Evolutionary conservation across 2,329 filamentous ascomycete genomes (phyloP).

Genomic region (Cladosporium sp.): DNA sequence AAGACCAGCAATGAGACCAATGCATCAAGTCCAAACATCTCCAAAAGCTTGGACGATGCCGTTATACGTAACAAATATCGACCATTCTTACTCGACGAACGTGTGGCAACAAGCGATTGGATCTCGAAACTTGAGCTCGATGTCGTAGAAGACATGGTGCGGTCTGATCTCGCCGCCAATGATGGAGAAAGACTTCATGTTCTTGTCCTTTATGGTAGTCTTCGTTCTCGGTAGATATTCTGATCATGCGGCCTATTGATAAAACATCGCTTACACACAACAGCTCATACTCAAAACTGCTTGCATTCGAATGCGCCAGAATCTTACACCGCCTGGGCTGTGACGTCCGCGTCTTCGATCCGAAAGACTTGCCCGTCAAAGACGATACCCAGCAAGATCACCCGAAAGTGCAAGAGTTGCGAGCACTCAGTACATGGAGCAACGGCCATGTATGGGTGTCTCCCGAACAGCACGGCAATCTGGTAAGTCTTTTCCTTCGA

Average conservation of each 20-base stretch:
- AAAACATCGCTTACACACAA: not conserved
- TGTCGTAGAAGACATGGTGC: constrained; percentile 49
- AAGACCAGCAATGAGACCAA: not conserved
- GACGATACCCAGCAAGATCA: constrained; percentile 56
- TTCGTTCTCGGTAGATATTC: constrained; percentile 36
- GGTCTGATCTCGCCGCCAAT: constrained; percentile 38
- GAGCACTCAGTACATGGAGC: constrained; percentile 58
- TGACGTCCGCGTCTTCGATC: constrained; percentile 61
- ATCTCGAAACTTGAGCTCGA: constrained; percentile 52
- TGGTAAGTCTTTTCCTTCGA: constrained; percentile 35
- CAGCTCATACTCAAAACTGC: constrained; percentile 57
- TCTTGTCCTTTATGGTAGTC: constrained; percentile 58
- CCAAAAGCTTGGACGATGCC: constrained; percentile 44
- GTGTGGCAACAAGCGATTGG: constrained; percentile 49
- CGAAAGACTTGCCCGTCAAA: constrained; percentile 55
- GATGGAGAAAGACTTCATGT: constrained; percentile 47
- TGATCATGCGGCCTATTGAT: not conserved
- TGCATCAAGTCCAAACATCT: constrained; percentile 26
- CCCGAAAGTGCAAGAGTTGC: constrained; percentile 59
- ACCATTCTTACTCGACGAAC: constrained; percentile 50
- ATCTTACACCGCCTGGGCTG: constrained; percentile 62
- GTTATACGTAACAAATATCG: constrained; percentile 48
- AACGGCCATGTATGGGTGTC: constrained; percentile 64
- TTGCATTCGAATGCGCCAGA: constrained; percentile 56
- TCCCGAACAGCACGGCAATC: constrained; percentile 63